Base-by-base conservation (phyloP, 176 grass and related monocot genomes). In the Eragrostis nindensis region DNA sequence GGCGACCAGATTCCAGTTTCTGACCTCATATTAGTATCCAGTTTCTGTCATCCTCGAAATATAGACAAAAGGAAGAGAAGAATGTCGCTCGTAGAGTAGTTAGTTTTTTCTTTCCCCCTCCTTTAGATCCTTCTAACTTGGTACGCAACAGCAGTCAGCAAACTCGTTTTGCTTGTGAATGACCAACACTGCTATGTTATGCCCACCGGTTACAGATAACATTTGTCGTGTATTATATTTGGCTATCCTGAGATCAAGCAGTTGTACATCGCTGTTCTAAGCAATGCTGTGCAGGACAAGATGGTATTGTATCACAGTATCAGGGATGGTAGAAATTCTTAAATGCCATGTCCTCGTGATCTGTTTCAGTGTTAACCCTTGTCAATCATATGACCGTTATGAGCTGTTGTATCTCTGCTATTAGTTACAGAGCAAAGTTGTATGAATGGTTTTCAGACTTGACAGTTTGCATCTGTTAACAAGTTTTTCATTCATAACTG, bases 101-200 rank as follows among this genome's bases (percentile, higher is more conserved):
- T 71, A 67, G 72, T 56, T 55, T 39, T 21, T 18, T 38, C 52
- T 44, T 39, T 21, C 13, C 44, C 12, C 3, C 19, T 57, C 12
- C 68, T 29, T 17, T 17, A 21, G 24, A 1, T 27, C 19, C 8
- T 71, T 62, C 32, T 46, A 88, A 84, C 81, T 36, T 82, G 54
- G 68, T 53, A 62, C 44, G 22, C 21, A 62, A 67, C 17, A 62
- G 24, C 55, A 71, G 16, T 44, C 69, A 32, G 17, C 44, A 46
- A 7, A 52, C 18, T 76, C 30, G 32, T 36, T 64, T 84, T 83
- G 60, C 68, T 73, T 84, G 60, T 88, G 62, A 68, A 53, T 82
- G 41, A 38, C 21, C 84, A 54, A 42, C 27, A 40, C 21, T 30
- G 60, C 63, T 67, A 36, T 4, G 32, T 36, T 63, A 55, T 43